Evolutionary conservation across 345 rosid species (phyloP).

Genomic region (Trapa incisa): DNA sequence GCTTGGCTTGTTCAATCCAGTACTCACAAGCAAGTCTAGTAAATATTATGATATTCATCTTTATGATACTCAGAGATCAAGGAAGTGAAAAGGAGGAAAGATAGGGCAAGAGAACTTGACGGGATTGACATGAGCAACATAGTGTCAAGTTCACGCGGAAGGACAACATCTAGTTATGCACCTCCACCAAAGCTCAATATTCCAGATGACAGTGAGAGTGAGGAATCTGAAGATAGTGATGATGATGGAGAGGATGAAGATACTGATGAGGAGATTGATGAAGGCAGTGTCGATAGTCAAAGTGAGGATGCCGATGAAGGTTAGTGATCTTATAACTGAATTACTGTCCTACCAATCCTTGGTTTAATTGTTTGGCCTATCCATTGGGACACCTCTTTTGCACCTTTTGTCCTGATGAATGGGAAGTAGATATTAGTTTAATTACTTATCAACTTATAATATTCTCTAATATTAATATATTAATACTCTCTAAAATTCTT

Average conservation of each 20-base stretch:
- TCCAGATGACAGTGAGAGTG: slow-evolving; percentile 42
- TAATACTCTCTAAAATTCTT: background rate
- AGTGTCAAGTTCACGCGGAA: slow-evolving; percentile 69
- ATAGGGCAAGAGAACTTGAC: slow-evolving; percentile 74
- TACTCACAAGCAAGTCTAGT: background rate
- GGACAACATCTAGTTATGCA: slow-evolving; percentile 46
- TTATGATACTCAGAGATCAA: slow-evolving; percentile 52
- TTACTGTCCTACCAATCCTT: too few relatives aligned
- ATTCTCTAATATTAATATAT: slow-evolving; percentile 10
- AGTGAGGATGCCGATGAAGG: slow-evolving; percentile 40
- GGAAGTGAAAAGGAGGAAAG: slow-evolving; percentile 62
- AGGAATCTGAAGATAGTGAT: slow-evolving; percentile 31
- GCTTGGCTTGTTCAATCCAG: background rate
- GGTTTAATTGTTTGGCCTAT: too few relatives aligned
- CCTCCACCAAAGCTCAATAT: slow-evolving; percentile 66
- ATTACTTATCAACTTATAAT: background rate
- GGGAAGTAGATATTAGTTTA: too few relatives aligned
- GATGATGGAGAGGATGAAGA: slow-evolving; percentile 25
- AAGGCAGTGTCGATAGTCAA: slow-evolving; percentile 26
- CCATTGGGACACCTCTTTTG: too few relatives aligned
- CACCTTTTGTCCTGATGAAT: too few relatives aligned
- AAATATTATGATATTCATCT: background rate
- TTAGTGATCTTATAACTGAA: slow-evolving; percentile 5
- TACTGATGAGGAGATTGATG: slow-evolving; percentile 21
- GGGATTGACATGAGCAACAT: slow-evolving; percentile 82